Evolutionary conservation across 805 yeast genomes (phyloP).

Genomic region (Geotrichum ghanense): DNA sequence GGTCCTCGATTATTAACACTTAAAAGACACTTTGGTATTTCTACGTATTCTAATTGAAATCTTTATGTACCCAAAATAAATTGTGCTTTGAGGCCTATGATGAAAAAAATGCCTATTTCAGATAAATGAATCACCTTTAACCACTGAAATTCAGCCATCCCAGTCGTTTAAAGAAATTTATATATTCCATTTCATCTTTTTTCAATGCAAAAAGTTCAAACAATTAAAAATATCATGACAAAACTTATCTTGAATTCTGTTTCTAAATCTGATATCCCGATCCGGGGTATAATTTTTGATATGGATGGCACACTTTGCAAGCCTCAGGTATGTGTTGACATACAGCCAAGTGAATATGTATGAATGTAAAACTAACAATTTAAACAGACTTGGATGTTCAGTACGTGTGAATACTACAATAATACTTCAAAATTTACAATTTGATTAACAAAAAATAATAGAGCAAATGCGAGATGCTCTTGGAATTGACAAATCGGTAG

Average conservation of each 20-base stretch:
- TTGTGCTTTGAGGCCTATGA: too few species aligned
- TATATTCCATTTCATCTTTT: too few species aligned
- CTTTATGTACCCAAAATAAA: too few species aligned
- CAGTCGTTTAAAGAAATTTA: too few species aligned
- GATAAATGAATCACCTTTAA: too few species aligned
- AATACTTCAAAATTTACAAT: background rate
- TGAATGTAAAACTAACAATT: background rate
- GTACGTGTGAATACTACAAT: conserved; percentile 12
- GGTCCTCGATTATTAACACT: too few species aligned
- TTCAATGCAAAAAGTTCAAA: too few species aligned
- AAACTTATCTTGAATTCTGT: background rate
- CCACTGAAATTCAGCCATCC: too few species aligned
- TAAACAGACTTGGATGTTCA: conserved; percentile 36
- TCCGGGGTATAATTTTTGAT: conserved; percentile 54
- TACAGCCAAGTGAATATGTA: conserved; percentile 4
- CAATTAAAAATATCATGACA: too few species aligned
- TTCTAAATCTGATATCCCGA: conserved; percentile 17
- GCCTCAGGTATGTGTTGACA: conserved; percentile 38
- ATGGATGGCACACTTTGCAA: conserved; percentile 71
- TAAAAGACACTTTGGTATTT: too few species aligned
- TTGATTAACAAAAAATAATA: conserved; percentile 12
- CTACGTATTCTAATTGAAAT: too few species aligned
- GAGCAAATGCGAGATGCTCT: conserved; percentile 51
- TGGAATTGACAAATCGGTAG: conserved; percentile 35
- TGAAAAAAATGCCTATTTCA: too few species aligned